Evolutionary conservation across 129 eudicot genomes (phyloP), one percentile per base, ranked within the genome.

Genomic region (Helichrysum umbraculigerum): DNA sequence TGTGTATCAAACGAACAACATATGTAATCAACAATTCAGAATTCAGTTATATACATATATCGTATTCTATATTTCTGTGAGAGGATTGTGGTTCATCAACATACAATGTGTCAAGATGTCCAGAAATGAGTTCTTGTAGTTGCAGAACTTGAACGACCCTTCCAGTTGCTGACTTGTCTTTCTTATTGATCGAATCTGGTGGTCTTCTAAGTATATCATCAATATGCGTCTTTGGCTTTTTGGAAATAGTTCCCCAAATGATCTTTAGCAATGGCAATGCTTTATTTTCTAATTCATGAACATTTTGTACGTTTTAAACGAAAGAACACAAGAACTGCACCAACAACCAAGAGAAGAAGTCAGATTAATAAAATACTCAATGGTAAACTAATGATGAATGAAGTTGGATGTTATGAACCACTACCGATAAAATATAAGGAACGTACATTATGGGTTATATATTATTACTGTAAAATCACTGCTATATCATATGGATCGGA

Each of bases 81-180:
- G n/a, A n/a, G n/a, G n/a, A n/a, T n/a, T n/a, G n/a, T n/a, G n/a
- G n/a, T n/a, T n/a, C n/a, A n/a, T n/a, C n/a, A n/a, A n/a, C n/a
- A 8, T 6, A 8, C 6, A 52, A 5, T 52, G 5, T 7, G 2
- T 34, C 11, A 59, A 30, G 68, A 56, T 60, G 34, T 47, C 79
- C 83, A 72, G 9, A 20, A 58, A 57, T 20, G 30, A 57, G 32
- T 59, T 59, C 9, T 59, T 21, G 65, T 22, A 59, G 32, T 22
- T 59, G 4, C 3, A 20, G 11, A 57, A 7, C 61, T 57, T 57
- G 63, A 19, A 17, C 63, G 2, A 17, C 63, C 59, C 59, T 52
- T 52, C 41, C 37, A 67, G 56, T 20, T 8, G 30, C 30, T 37
- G 52, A 9, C 56, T 37, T 37, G 54, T 67, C 65, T 0, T 59